Base-by-base conservation (phyloP, 2,329 filamentous ascomycete species). In the Alternaria burnsii region DNA sequence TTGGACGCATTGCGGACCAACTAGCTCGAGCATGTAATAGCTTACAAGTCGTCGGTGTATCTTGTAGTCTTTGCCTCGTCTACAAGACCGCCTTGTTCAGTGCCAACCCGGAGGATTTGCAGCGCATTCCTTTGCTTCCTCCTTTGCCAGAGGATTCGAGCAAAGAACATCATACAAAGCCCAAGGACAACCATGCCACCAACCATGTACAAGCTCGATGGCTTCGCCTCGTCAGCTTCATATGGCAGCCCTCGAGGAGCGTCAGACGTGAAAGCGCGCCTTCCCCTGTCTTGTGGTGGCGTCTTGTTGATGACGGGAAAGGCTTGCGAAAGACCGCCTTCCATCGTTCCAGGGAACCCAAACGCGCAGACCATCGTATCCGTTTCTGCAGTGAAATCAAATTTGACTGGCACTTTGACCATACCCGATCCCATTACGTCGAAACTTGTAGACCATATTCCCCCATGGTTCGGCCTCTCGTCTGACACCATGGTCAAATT, bases 341-440 rank as follows among this genome's bases (percentile, higher is more conserved):
- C 11, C 28, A 48, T 20, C 11, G 28, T 22, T 18, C 44, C 44
- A 22, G 44, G 44, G 30, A 48, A 48, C 8, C 44, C 44, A 12
- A 48, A 48, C 12, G 44, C 18, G 44, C 44, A 48, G 44, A 48
- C 44, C 44, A 48, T 48, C 6, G 44, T 48, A 22, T 48, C 44
- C 18, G 44, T 18, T 10, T 48, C n/a, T 12, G 44, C 11, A 8
- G 18, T 22, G 12, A 48, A 48, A 8, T 3, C 2, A 12, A 48
- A 34, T 34, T 22, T 48, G 44, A 48, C 30, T 16, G 44, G 28
- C 3, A 48, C 44, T 48, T 48, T 48, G 14, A 32, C 44, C 44
- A 48, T 48, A 11, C 44, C 44, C 30, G 44, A 48, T 18, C 28
- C 44, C 44, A 34, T 48, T 18, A 48, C 44, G 18, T 48, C 44